Conservation (phyloP, 495 filamentous ascomycete genomes). For the Baudoinia panamericana region DNA sequence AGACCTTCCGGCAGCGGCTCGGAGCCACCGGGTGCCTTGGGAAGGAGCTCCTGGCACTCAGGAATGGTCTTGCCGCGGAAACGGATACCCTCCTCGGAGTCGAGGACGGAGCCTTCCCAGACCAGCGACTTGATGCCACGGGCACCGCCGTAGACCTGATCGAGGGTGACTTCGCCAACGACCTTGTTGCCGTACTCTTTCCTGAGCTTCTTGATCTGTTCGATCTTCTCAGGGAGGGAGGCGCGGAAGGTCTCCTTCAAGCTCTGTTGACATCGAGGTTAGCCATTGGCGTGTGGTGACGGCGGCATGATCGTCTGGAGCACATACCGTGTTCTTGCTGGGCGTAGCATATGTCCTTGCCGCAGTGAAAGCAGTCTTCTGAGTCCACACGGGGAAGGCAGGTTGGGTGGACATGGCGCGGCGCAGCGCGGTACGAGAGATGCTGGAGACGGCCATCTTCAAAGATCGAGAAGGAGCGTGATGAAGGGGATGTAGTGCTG, state of each 20-base stretch:
- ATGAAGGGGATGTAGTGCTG: not conserved
- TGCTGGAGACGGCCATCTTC: slow-evolving; percentile 13
- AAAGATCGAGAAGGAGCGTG: not conserved
- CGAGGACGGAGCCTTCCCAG: slow-evolving; percentile 98
- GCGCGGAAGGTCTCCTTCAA: slow-evolving; percentile 98
- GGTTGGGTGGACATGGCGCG: slow-evolving; percentile 11
- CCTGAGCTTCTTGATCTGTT: slow-evolving; percentile 95
- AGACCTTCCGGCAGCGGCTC: slow-evolving; percentile 97
- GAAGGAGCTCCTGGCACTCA: slow-evolving; percentile 92
- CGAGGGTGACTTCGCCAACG: slow-evolving; percentile 92
- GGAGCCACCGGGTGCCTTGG: slow-evolving; percentile 87
- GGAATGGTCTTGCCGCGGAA: slow-evolving; percentile 98
- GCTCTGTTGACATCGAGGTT: slow-evolving; percentile 42
- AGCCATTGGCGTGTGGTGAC: too few species aligned
- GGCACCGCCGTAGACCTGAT: slow-evolving; percentile 98
- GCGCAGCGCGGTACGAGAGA: slow-evolving; percentile 13
- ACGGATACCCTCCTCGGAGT: slow-evolving; percentile 96
- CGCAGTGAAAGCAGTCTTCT: slow-evolving; percentile 11
- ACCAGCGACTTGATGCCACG: slow-evolving; percentile 97
- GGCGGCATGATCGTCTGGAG: too few species aligned
- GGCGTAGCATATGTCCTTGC: slow-evolving; percentile 17
- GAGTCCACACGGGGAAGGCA: slow-evolving; percentile 6
- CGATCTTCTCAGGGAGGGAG: slow-evolving; percentile 84
- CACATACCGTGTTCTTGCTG: slow-evolving; percentile 15
- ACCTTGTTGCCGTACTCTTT: slow-evolving; percentile 95